These are phyloP conservation scores for Cryphonectria nitschkei DNA, from an alignment of 2,329 filamentous ascomycete genomes.

Conservation along the genomic window DNA sequence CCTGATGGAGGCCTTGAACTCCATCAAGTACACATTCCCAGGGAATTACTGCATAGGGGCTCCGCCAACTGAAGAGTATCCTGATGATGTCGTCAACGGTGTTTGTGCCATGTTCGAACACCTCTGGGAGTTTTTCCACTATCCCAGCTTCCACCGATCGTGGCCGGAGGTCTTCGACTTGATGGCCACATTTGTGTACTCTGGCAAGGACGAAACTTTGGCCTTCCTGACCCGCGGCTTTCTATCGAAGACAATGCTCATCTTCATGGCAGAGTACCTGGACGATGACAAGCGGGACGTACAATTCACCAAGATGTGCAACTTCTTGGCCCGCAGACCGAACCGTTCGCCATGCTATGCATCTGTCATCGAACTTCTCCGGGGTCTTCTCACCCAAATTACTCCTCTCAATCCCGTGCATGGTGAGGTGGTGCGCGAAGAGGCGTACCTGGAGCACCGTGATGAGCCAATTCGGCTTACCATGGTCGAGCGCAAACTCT, in stretches of 20 bases:
- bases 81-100: constrained; percentile 43
- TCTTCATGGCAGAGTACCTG: constrained; percentile 61
- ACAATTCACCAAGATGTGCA: constrained; percentile 61
- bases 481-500: constrained; percentile 25
- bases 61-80: constrained; percentile 33
- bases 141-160: constrained; percentile 54
- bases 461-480: constrained; percentile 32
- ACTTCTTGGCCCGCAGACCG: constrained; percentile 53
- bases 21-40: constrained; percentile 54
- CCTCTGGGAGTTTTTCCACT: constrained; percentile 67
- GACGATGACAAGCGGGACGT: constrained; percentile 50
- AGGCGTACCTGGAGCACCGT: constrained; percentile 43
- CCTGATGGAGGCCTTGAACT: constrained; percentile 56
- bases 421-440: constrained; percentile 36
- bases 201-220: constrained; percentile 62
- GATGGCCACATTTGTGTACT: constrained; percentile 65
- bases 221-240: constrained; percentile 65
- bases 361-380: constrained; percentile 52
- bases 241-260: constrained; percentile 60
- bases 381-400: constrained; percentile 48
- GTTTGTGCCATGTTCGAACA: constrained; percentile 54
- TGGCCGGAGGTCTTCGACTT: constrained; percentile 80
- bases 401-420: constrained; percentile 34
- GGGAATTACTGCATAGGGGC: constrained; percentile 47
- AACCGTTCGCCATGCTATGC: constrained; percentile 59